Base-by-base conservation (phyloP, 257 asterid species). In the Rehmannia glutinosa region DNA sequence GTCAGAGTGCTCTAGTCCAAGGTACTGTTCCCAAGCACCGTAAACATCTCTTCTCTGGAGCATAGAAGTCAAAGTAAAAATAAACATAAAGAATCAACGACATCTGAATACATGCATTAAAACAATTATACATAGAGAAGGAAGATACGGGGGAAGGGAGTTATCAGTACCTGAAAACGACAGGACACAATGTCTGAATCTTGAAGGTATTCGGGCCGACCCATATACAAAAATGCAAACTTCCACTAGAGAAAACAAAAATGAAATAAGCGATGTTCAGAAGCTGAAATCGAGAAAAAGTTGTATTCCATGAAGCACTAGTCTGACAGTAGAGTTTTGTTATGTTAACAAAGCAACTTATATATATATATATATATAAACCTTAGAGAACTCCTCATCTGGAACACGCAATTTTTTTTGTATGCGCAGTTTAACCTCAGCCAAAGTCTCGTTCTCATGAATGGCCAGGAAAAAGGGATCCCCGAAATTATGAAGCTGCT, bases 11-110 rank as follows among this genome's bases (percentile, higher is more conserved):
- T 86, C 93, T 65, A 88, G 77, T 55, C 93, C 91, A 35, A 85
- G 85, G 85, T 85, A 83, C 66, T 81, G 87, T 59, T 81, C 96
- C 90, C 90, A 83, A 63, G 88, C 90, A 67, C 92, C 88, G 73
- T 80, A 83, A 23, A 86, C 86, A 69, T 83, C 93, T 82, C 83
- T 78, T 75, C 79, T 88, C 93, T 85, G 88, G 15, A 66, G 68
- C 27, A 46, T 19, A 74, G 33, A 51, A 55, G 73, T 46, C 30
- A 67, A 64, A 27, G 69, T 42, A 24, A 51, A 15, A 32, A 51
- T 16, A 24, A 47, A 39, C 60, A 30, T 19, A 35, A 45, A 24
- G 57, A 8, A 19, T 8, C 67, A n/a, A n/a, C n/a, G n/a, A n/a
- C 39, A 32, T n/a, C 15, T 9, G 8, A 51, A 1, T 25, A 27